Evolutionary conservation across 148 eudicot genomes (phyloP), one percentile per base, ranked within the genome.

Genomic region (Silene uniflora): DNA sequence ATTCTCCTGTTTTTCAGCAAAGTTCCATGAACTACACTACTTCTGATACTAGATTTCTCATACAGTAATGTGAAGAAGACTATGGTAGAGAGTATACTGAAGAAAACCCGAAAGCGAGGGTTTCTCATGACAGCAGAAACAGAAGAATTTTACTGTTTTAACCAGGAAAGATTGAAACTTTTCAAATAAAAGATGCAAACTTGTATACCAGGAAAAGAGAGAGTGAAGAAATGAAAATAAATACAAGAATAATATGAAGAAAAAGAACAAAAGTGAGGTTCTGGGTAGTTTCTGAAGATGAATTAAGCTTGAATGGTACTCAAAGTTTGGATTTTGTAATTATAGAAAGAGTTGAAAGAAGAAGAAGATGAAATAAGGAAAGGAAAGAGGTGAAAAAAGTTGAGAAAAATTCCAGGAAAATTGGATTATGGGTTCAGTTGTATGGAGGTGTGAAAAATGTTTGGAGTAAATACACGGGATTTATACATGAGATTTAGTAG

Each of bases 71-170:
- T 12, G 24, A 90, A 27, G 19, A 92, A 70, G 19, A 82, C 74
- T 23, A 85, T 9, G 19, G 81, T 56, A 73, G 86, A 89, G 44
- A 84, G 10, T 52, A 80, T 86, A 72, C 85, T 84, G 42, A 86
- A 83, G 75, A 78, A 21, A 10, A 78, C 90, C 46, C 88, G 82
- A 73, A 86, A 79, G 12, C 39, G 69, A 9, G 77, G 54, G 47
- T 67, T 75, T 63, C 60, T 82, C 76, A 67, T 61, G 54, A 32
- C 49, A 52, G 58, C n/a, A 18, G 0, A 3, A n/a, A 8, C 42
- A 47, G 18, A 59, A n/a, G 8, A 67, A 18, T 9, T 62, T 64
- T 27, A 11, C 39, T 25, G 42, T 27, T 14, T 62, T 63, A 16
- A 1, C 1, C 17, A 52, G 16, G 17, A 52, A 52, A 52, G 56